These are phyloP conservation scores for Areca catechu DNA, from an alignment of 176 grass and related monocot genomes.

Conservation along the genomic window DNA sequence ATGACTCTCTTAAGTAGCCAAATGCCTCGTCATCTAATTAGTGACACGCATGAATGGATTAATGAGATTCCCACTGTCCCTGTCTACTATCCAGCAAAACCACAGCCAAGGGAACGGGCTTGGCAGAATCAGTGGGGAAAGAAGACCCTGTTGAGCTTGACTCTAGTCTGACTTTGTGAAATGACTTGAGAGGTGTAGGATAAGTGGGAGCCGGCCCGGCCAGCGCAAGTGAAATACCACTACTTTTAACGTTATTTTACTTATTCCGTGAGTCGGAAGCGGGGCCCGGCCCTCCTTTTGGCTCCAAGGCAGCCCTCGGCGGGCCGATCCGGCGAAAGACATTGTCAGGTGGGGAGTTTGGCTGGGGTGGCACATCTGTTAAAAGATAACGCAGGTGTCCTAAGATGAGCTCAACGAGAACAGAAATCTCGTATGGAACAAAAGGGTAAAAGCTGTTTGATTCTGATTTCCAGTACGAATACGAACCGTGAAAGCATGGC, in stretches of 20 bases:
- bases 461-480: conserved; percentile 36
- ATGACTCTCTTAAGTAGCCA: conserved; percentile 48
- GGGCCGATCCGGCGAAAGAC: conserved; percentile 58
- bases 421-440: conserved; percentile 50
- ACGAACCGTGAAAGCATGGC: conserved; percentile 35
- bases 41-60: not conserved
- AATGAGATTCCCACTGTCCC: conserved; percentile 6
- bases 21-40: conserved; percentile 25
- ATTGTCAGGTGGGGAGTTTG: conserved; percentile 82
- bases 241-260: conserved; percentile 59
- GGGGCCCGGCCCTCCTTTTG: conserved; percentile 5
- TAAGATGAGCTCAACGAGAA: conserved; percentile 55
- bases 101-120: no score
- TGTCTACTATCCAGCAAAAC: no score
- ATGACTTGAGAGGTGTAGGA: conserved; percentile 15
- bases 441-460: conserved; percentile 66
- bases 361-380: conserved; percentile 69
- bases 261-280: conserved; percentile 30
- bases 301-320: no score
- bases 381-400: conserved; percentile 64
- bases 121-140: no score
- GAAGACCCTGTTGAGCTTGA: no score
- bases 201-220: not conserved
- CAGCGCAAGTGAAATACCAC: conserved; percentile 42
- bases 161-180: conserved; percentile 15